These are phyloP conservation scores for Lentinula edodes DNA, from an alignment of 768 basidiomycete species.

Conservation along the genomic window DNA sequence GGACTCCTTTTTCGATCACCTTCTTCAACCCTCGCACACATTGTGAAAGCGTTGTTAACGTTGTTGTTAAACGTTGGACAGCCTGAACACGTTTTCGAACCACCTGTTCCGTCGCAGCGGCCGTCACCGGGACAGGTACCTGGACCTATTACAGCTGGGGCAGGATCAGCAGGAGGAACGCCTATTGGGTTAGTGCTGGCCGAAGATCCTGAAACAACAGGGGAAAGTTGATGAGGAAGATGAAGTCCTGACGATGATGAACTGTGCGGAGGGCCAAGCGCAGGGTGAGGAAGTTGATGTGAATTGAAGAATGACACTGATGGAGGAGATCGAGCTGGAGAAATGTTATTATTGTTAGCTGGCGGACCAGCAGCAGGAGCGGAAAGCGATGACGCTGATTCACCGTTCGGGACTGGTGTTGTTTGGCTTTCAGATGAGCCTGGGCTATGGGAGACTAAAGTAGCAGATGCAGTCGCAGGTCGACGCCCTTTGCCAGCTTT, in stretches of 20 bases:
- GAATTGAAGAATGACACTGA: not conserved
- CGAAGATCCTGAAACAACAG: not conserved
- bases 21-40: constrained; percentile 33
- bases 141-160: constrained; percentile 11
- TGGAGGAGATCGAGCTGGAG: not conserved
- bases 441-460: not conserved
- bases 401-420: not conserved
- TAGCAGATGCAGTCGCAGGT: not conserved
- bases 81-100: constrained; percentile 86
- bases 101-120: constrained; percentile 95
- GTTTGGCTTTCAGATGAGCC: not conserved
- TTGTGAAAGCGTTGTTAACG: constrained; percentile 71
- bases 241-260: not conserved
- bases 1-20: constrained; percentile 24
- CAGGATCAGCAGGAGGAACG: constrained; percentile 12
- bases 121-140: constrained; percentile 99
- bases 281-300: not conserved
- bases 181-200: constrained; percentile 34
- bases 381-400: not conserved
- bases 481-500: constrained; percentile 7
- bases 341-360: not conserved
- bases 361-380: not conserved
- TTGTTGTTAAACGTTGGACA: constrained; percentile 97
- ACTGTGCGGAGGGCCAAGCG: not conserved
- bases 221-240: not conserved